Base-by-base conservation (phyloP, 176 grass and related monocot species). In the Phoenix roebelenii region DNA sequence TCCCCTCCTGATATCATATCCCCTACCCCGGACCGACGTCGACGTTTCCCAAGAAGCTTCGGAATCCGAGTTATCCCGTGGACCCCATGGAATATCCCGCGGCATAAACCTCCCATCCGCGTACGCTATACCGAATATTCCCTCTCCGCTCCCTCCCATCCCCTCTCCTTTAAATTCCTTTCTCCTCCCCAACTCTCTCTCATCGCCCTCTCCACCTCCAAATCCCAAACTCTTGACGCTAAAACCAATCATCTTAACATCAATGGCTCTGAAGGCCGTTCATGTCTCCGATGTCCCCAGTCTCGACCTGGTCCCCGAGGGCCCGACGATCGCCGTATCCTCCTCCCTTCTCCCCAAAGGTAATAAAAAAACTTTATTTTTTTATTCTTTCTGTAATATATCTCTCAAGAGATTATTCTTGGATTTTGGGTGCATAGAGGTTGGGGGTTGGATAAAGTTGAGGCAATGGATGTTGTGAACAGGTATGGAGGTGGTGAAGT, bases 191-290 rank as follows among this genome's bases (percentile, higher is more conserved):
- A 20, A 20, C 58, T 30, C 17, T 10, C 4, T 26, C 10, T 26
- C 15, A 25, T 1, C 7, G 25, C 62, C 15, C 9, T 44, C 35
- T 44, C 35, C 10, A 3, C 10, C 35, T 12, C 9, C 1, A 44
- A 44, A 44, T 44, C 35, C 35, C 7, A 44, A 12, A 12, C 6
- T 14, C 35, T 25, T 12, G 12, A 14, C 35, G 35, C 35, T 9
- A 9, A 44, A 12, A 12, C 10, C 35, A 14, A 12, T 12, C 35
- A 2, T 12, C 6, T 44, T 44, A 44, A 0, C 35, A 14, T 2
- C 65, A 68, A 87, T 90, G 87, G 80, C 87, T 59, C 64, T 91
- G 55, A 97, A 88, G 59, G 93, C 93, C 23, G 84, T 73, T 16
- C 81, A 85, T 72, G 84, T 80, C 75, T 72, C 93, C 70, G 73